phyloP scores from a whole-genome alignment of 371 early-diverging fungal genomes.

The Ordospora pajunii region DNA sequence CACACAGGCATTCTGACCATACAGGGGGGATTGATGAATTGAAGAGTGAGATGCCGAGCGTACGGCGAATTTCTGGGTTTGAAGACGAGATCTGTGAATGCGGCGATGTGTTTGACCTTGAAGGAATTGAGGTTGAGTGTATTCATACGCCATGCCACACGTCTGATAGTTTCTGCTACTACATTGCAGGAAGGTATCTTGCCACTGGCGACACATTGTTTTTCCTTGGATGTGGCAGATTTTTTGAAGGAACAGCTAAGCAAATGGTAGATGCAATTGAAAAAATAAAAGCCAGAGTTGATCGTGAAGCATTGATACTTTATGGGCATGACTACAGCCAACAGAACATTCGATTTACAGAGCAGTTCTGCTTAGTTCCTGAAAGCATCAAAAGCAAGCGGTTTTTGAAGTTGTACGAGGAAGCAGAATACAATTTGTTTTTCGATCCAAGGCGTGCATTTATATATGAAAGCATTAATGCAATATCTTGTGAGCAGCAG shows the following conservation, averaged over 20 bases:
- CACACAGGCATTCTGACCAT: slow-evolving; percentile 60
- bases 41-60: slow-evolving; percentile 27
- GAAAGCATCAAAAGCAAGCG: slow-evolving; percentile 1
- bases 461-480: not conserved
- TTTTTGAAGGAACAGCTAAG: slow-evolving; percentile 57
- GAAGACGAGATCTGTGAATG: slow-evolving; percentile 14
- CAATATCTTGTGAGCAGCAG: no score
- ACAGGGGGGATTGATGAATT: slow-evolving; percentile 44
- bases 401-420: slow-evolving; percentile 46
- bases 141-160: slow-evolving; percentile 59
- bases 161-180: slow-evolving; percentile 45
- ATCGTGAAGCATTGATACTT: slow-evolving; percentile 37
- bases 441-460: slow-evolving; percentile 5
- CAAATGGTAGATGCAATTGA: slow-evolving; percentile 44
- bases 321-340: slow-evolving; percentile 60
- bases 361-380: not conserved
- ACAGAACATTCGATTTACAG: slow-evolving; percentile 45
- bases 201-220: slow-evolving; percentile 59
- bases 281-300: slow-evolving; percentile 16
- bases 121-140: slow-evolving; percentile 26
- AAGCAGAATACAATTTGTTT: slow-evolving; percentile 49
- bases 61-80: not conserved
- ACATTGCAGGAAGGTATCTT: slow-evolving; percentile 31
- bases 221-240: slow-evolving; percentile 58
- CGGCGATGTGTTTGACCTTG: not conserved